Conservation (phyloP, 768 basidiomycete species). For the Boletus tylopilopsis region DNA sequence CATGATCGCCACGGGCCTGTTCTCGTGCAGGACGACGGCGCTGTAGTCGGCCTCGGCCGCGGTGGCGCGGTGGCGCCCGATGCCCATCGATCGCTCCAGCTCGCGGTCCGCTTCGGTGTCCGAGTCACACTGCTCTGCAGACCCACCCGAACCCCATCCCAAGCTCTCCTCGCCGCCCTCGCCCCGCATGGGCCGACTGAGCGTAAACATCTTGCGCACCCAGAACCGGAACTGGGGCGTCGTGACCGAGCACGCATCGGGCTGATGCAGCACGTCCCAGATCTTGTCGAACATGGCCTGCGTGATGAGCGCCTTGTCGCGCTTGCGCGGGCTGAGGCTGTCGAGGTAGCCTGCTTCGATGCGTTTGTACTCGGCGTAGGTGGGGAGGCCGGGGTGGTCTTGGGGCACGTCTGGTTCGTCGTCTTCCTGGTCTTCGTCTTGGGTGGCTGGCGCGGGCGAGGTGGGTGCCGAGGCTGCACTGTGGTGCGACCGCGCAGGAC, state of each 20-base stretch:
- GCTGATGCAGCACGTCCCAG: conserved; percentile 61
- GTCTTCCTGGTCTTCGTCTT: not conserved
- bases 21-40: conserved; percentile 64
- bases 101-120: conserved; percentile 9
- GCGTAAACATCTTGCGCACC: conserved; percentile 77
- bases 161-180: conserved; percentile 5
- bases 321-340: conserved; percentile 53
- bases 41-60: not conserved
- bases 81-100: conserved; percentile 17
- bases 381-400: conserved; percentile 52
- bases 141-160: conserved; percentile 9
- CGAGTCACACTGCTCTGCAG: not conserved
- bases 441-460: not conserved
- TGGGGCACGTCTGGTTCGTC: conserved; percentile 1
- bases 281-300: conserved; percentile 68
- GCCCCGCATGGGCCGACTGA: conserved; percentile 33
- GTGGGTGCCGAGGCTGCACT: not conserved
- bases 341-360: conserved; percentile 57
- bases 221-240: conserved; percentile 78
- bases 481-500: conserved; percentile 1
- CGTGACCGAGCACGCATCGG: conserved; percentile 40
- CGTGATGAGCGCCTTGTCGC: conserved; percentile 70
- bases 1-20: conserved; percentile 68
- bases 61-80: not conserved
- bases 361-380: conserved; percentile 54